Conservation (phyloP, 139 green algal genomes). For the Tetraselmis striata region DNA sequence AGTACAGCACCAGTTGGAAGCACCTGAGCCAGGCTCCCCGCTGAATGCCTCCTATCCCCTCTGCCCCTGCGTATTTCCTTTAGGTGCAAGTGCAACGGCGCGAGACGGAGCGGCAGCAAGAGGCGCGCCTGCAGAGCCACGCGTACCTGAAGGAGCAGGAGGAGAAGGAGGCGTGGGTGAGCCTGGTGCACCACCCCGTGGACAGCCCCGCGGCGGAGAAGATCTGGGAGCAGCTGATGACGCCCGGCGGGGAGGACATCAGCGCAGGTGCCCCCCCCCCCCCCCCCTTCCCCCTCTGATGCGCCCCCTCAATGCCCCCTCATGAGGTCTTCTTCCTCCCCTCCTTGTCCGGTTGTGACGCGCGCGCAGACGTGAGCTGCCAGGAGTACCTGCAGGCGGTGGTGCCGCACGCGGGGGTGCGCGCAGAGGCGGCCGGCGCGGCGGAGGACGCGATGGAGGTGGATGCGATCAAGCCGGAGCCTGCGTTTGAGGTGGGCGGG, state of each 20-base stretch:
- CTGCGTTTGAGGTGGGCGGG: background rate
- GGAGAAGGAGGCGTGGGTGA: slow-evolving; percentile 33
- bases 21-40: no score
- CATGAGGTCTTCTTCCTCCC: no score
- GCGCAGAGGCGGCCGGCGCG: background rate
- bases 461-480: background rate
- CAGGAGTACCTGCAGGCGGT: slow-evolving; percentile 24
- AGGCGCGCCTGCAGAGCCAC: slow-evolving; percentile 53
- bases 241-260: background rate
- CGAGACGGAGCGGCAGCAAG: slow-evolving; percentile 80
- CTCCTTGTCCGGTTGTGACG: no score
- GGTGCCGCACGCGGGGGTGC: slow-evolving; percentile 7
- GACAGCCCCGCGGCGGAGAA: background rate
- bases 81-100: slow-evolving; percentile 48
- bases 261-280: slow-evolving; percentile 1
- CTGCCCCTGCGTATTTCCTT: no score
- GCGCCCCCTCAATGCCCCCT: no score
- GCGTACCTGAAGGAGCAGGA: slow-evolving; percentile 52
- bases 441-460: background rate
- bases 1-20: no score
- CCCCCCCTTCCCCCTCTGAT: no score
- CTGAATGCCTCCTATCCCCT: no score
- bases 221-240: slow-evolving; percentile 2
- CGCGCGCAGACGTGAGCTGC: slow-evolving; percentile 4
- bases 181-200: slow-evolving; percentile 14